Evolutionary conservation across 805 yeast genomes (phyloP), one percentile per base, ranked within the genome.

Genomic region (Cyberlindnera japonica): DNA sequence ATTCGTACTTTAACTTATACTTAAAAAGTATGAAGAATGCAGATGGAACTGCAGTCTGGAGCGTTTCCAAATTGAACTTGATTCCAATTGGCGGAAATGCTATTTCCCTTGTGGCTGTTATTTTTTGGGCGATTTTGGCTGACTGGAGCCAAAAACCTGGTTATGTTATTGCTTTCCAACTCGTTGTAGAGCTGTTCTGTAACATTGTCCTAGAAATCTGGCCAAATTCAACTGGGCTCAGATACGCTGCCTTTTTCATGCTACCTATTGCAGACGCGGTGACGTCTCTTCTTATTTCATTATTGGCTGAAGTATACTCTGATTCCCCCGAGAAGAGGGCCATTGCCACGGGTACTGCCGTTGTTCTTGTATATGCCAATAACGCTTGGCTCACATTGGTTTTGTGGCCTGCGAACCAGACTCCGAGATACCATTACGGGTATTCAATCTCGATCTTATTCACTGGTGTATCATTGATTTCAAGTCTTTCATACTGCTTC

Each of bases 371-470:
- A 9, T 72, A 69, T 47, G 61, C 66, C 14, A 62, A 69, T 9
- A 66, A 69, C n/a, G 73, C 74, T 1, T 69, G 71, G 67, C 60
- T 64, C 40, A 53, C 69, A 1, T 56, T 43, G 7, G 50, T 65
- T 36, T 68, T 69, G 10, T 69, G 73, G 73, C 64, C 64, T 35
- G 68, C 74, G 1, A 63, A 59, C 10, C 70, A 69, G 43, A 66
- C 71, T 3, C 75, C 75, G 10, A 50, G 68, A 13, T 69, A 48
- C 52, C 57, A 63, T 37, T 67, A 64, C 48, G 74, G 74, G 22
- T 69, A 49, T 51, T 41, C 39, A 13, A 36, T 41, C 24, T 36
- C 44, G 5, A 27, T 41, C 18, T 5, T 41, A 35, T 37, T 41
- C 15, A 14, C 28, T 14, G 33, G 37, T 22, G 27, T 36, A 9